Evolutionary conservation across 2,329 filamentous ascomycete genomes (phyloP).

Genomic region (Harringtonia aguacate): DNA sequence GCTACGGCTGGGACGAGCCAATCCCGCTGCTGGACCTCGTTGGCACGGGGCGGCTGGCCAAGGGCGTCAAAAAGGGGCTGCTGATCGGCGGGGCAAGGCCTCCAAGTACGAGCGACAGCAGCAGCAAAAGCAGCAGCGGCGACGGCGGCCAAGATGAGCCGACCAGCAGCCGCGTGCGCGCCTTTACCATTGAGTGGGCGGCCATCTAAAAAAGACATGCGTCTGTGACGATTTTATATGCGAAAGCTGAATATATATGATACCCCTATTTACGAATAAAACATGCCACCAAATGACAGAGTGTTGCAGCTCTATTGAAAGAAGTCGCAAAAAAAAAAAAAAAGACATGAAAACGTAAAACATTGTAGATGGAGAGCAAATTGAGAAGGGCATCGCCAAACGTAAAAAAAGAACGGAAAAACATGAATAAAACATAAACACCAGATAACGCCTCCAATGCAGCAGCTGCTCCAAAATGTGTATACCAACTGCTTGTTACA

Average conservation of each 20-base stretch:
- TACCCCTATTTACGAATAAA: not conserved
- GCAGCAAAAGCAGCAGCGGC: not conserved
- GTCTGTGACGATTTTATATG: not conserved
- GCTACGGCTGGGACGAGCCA: slow-evolving; percentile 77
- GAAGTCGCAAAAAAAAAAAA: not conserved
- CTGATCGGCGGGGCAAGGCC: slow-evolving; percentile 59
- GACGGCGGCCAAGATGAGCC: not conserved
- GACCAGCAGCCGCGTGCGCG: slow-evolving; percentile 35
- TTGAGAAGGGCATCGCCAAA: too few relatives aligned
- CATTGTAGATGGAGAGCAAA: not conserved
- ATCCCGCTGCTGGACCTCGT: slow-evolving; percentile 79
- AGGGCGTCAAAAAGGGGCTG: slow-evolving; percentile 92
- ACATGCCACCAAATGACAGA: not conserved
- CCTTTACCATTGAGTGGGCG: slow-evolving; percentile 88
- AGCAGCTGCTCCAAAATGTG: too few relatives aligned
- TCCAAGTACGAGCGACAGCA: slow-evolving; percentile 18
- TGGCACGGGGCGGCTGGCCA: slow-evolving; percentile 76
- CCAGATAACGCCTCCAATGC: not conserved
- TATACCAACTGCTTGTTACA: not conserved
- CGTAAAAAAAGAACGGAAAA: not conserved
- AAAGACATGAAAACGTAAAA: not conserved
- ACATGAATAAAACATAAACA: not conserved
- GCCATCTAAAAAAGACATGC: slow-evolving; percentile 59
- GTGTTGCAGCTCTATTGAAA: not conserved
- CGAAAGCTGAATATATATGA: too few relatives aligned